phyloP scores from a whole-genome alignment of 1,139 yeast species.

The Meyerozyma carpophila region DNA sequence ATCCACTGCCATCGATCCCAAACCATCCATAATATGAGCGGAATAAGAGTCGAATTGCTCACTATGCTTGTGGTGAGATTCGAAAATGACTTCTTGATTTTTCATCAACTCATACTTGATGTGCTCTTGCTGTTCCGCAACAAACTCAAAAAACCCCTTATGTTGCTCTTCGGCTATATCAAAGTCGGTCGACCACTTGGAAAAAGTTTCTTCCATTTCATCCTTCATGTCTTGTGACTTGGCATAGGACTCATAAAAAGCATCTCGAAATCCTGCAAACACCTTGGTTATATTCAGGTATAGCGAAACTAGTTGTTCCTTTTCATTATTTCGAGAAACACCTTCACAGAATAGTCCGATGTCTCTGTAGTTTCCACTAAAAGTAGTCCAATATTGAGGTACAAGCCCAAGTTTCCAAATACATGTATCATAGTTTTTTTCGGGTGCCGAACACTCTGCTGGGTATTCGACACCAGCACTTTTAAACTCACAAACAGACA shows the following conservation, averaged over 20 bases:
- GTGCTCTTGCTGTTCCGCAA: constrained; percentile 5
- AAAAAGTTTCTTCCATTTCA: constrained; percentile 4
- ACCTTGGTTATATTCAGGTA: constrained; percentile 42
- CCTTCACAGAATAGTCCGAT: constrained; percentile 45
- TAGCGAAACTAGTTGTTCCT: constrained; percentile 42
- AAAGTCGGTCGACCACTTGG: constrained; percentile 7
- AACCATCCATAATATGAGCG: not conserved
- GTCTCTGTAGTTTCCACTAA: constrained; percentile 51
- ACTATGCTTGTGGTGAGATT: not conserved
- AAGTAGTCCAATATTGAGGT: constrained; percentile 58
- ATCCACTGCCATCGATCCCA: not conserved
- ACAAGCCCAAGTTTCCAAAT: constrained; percentile 33
- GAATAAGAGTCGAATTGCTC: not conserved
- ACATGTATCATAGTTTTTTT: constrained; percentile 24
- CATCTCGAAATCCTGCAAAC: constrained; percentile 17
- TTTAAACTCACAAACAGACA: constrained; percentile 53
- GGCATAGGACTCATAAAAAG: constrained; percentile 12
- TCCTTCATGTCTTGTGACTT: constrained; percentile 8
- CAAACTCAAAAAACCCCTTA: constrained; percentile 8
- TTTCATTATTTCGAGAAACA: constrained; percentile 46
- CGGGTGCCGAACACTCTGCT: constrained; percentile 17
- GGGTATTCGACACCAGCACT: constrained; percentile 38
- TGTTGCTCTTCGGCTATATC: constrained; percentile 7
- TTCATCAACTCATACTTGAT: constrained; percentile 6
- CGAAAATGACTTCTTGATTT: not conserved